A percentile compares a stretch with the other conserved stretches of the same genome.
phyloP scores from a whole-genome alignment of 257 asterid genomes.

The Jasminum sambac region DNA sequence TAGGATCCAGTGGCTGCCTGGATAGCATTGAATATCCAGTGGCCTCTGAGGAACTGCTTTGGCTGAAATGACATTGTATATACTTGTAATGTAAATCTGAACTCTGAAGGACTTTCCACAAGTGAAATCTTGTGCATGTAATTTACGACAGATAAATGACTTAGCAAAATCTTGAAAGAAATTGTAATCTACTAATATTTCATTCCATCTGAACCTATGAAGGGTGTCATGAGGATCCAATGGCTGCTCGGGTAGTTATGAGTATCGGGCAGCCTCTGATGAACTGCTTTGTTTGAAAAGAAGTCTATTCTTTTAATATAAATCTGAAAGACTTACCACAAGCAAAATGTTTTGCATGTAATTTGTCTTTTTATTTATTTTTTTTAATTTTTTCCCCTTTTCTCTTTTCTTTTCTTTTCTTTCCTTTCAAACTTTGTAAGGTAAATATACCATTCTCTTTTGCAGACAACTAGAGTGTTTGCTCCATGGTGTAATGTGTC shows the following conservation, averaged over 20 bases:
- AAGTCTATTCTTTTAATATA: background rate
- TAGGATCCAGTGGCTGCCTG: background rate
- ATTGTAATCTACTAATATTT: too few species aligned
- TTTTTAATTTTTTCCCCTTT: background rate
- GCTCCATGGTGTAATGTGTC: slow-evolving; percentile 64
- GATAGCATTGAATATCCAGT: background rate
- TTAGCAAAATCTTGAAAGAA: too few species aligned
- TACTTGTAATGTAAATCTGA: background rate
- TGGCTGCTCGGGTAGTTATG: background rate
- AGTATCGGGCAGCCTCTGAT: background rate
- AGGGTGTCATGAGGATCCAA: background rate
- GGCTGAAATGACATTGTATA: background rate
- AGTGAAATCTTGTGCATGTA: background rate
- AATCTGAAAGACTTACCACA: background rate
- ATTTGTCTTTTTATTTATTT: too few species aligned
- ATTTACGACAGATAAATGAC: too few species aligned
- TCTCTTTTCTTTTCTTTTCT: background rate
- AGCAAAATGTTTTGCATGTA: background rate
- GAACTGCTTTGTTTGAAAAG: background rate
- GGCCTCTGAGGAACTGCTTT: background rate
- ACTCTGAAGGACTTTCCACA: background rate
- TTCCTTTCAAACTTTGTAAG: slow-evolving; percentile 5
- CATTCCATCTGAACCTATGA: background rate
- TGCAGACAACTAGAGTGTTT: slow-evolving; percentile 82
- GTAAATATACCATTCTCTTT: slow-evolving; percentile 24